Base-by-base conservation (phyloP, 768 basidiomycete species). In the Tephrocybe sp. region DNA sequence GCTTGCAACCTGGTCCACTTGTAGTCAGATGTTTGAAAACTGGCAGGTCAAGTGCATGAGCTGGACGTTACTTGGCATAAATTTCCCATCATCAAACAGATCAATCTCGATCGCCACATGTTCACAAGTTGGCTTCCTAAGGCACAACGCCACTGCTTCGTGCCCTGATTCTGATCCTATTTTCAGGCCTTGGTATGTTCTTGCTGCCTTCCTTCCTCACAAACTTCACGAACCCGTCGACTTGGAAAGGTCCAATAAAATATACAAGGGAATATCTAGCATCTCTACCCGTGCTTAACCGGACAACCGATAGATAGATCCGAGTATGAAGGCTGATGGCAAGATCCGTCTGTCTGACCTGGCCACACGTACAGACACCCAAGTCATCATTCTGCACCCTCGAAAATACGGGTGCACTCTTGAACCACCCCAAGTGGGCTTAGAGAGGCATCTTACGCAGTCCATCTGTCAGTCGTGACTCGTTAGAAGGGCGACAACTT, bases 71-170 rank as follows among this genome's bases (percentile, higher is more conserved):
- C 32, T 50, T 35, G 39, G 31, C 31, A 15, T 12, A 26, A 42
- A 52, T 37, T 52, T 55, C 54, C 42, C 54, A 55, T 51, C 49
- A 35, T 18, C 42, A 51, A 44, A 40, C 35, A 44, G 27, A 44
- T 48, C 54, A 48, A 47, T 55, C 53, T 51, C 37, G 53, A 54
- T 54, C 53, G 16, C 32, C 49, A 44, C 49, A 51, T 51, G 53
- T 35, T 28, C 18, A 24, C 2, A 18, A 31, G 22, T n/a, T n/a
- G 18, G 9, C 31, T 47, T 28, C 31, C 39, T 15, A 43, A 54
- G 44, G 52, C 44, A 54, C 53, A 38, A 42, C 52, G 41, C 41
- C 32, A 26, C 45, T n/a, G 34, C 26, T 43, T 52, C 44, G 12
- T 47, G 37, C 44, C 44, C 43, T 32, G 30, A 19, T 21, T 32